These are phyloP conservation scores for Leishmania aethiopica DNA, from an alignment of 208 protist genomes.

Conservation along the genomic window DNA sequence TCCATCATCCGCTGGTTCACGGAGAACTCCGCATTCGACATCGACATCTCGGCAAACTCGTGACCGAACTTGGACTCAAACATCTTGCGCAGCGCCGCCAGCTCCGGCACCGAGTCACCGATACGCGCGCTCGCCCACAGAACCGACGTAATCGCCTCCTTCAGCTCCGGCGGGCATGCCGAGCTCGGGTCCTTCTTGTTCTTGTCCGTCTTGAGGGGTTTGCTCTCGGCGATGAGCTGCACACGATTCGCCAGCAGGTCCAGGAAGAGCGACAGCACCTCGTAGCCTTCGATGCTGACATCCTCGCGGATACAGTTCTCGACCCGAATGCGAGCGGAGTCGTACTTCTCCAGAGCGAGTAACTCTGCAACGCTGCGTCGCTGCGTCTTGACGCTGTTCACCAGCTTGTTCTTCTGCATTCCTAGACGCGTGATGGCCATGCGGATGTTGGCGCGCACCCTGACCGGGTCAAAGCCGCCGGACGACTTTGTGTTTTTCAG, in stretches of 20 bases:
- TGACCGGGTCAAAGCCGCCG: constrained; percentile 62
- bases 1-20: constrained; percentile 91
- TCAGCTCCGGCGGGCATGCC: constrained; percentile 86
- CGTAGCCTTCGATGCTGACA: constrained; percentile 85
- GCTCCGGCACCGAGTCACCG: constrained; percentile 73
- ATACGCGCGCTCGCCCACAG: constrained; percentile 81
- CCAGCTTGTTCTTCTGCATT: constrained; percentile 91
- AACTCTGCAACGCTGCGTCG: constrained; percentile 82
- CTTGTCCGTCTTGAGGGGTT: constrained; percentile 41
- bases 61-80: constrained; percentile 89
- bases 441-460: constrained; percentile 77
- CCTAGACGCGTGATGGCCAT: constrained; percentile 86
- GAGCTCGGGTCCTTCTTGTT: constrained; percentile 51
- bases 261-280: constrained; percentile 86
- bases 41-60: constrained; percentile 80
- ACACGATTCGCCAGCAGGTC: constrained; percentile 84
- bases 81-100: constrained; percentile 66
- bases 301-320: constrained; percentile 90
- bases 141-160: constrained; percentile 88
- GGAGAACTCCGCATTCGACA: constrained; percentile 82
- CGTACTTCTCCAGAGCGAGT: constrained; percentile 88
- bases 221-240: constrained; percentile 80
- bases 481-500: constrained; percentile 40
- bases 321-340: constrained; percentile 88
- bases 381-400: constrained; percentile 90